Base-by-base conservation (phyloP, 2,329 filamentous ascomycete species). In the Colletotrichum shisoi region DNA sequence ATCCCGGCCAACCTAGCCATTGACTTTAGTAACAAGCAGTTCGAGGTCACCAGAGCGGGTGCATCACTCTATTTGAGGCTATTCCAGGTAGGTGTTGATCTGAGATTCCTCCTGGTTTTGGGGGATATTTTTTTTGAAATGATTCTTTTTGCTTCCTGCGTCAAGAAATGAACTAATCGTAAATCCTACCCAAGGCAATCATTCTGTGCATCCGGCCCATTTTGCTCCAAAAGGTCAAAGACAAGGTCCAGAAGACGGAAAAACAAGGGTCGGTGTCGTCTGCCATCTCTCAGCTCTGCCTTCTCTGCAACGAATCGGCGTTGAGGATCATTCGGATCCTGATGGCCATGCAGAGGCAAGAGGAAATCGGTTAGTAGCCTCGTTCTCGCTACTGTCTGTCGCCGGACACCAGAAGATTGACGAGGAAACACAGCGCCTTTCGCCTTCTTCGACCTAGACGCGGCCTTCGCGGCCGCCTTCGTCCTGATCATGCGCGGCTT, bases 181-280 rank as follows among this genome's bases (percentile, higher is more conserved):
- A 17, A 9, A n/a, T n/a, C n/a, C n/a, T n/a, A n/a, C n/a, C n/a
- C n/a, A n/a, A 74, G 72, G 73, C 74, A 1, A 75, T 75, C 37
- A 74, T 75, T 9, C 68, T 75, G 4, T 75, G 73, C 24, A 73
- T 73, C 31, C 48, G 74, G 2, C 74, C 74, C 24, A 71, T 75
- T 13, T 59, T 75, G 4, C 69, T 75, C 0, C 74, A 75, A 21
- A 63, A 71, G 13, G 74, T 74, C 27, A 75, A 75, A 39, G 74
- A 75, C 24, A 74, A 74, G 40, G 72, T 75, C 4, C 57, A 73
- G 12, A 63, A 68, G 1, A 63, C 65, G 1, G 60, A 71, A 2
- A 68, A 71, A 8, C 67, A 72, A 1, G 69, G 31, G 9, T n/a
- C 71, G 1, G 62, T 70, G 3, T 71, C 74, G 3, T 61, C 62